Percentiles rank a stretch among this genome's conserved stretches.
phyloP scores from a whole-genome alignment of 1,139 yeast species.

The Debaryomyces sp. region DNA sequence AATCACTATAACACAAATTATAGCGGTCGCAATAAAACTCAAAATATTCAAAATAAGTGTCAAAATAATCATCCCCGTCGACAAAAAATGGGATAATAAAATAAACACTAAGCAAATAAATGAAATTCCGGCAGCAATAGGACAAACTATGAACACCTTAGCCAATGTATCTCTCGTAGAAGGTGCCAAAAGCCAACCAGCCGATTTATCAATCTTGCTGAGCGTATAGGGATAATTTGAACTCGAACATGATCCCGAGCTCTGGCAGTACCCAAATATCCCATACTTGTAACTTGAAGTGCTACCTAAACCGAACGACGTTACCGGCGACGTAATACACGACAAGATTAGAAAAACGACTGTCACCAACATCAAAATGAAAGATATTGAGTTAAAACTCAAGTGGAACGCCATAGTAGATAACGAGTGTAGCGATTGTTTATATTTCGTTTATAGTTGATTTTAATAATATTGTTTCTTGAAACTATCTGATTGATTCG shows the following conservation, averaged over 20 bases:
- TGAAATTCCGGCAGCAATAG: slow-evolving; percentile 81
- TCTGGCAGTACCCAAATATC: slow-evolving; percentile 77
- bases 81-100: slow-evolving; percentile 29
- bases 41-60: slow-evolving; percentile 39
- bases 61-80: slow-evolving; percentile 21
- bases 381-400: slow-evolving; percentile 34
- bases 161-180: slow-evolving; percentile 66
- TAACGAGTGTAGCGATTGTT: slow-evolving; percentile 4
- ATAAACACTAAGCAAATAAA: slow-evolving; percentile 45
- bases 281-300: slow-evolving; percentile 66
- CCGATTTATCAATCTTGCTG: slow-evolving; percentile 19
- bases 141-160: slow-evolving; percentile 73
- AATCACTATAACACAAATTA: slow-evolving; percentile 56
- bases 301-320: slow-evolving; percentile 38
- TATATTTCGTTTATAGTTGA: neutral
- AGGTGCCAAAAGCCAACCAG: slow-evolving; percentile 28
- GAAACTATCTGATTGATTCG: neutral
- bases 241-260: slow-evolving; percentile 47
- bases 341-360: slow-evolving; percentile 54
- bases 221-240: slow-evolving; percentile 39
- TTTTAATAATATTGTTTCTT: neutral
- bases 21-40: slow-evolving; percentile 53
- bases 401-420: slow-evolving; percentile 19
- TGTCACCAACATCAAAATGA: slow-evolving; percentile 38
- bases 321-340: slow-evolving; percentile 51